Evolutionary conservation across 2,329 filamentous ascomycete genomes (phyloP), one percentile per base, ranked within the genome.

Genomic region (Parascedosporium putredinis): DNA sequence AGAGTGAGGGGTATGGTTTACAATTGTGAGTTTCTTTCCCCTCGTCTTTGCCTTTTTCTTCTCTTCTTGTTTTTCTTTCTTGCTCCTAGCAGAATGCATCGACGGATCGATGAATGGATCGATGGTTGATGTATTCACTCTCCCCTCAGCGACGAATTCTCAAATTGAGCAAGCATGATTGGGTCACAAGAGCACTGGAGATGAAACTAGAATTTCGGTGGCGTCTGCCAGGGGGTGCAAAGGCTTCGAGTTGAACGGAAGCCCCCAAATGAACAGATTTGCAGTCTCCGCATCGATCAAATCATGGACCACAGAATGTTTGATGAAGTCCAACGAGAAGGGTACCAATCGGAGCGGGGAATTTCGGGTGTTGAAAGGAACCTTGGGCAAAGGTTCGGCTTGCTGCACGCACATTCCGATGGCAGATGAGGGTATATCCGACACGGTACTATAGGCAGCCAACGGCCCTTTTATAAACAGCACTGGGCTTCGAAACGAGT

Each of bases 351-450:
- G 38, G 38, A 42, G n/a, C 8, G 3, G 23, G 38, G 38, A 22
- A 5, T 20, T 16, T 10, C 12, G 38, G 38, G 20, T 5, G 38
- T 42, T 10, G 12, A 20, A 42, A 20, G 38, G 16, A 20, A 22
- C 18, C 5, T 9, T 10, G 18, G 36, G 20, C n/a, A 40, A 9
- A 42, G 38, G 38, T 20, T 42, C 38, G 38, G 38, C 38, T 20
- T 42, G 20, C 38, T 42, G 38, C 38, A 42, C 38, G 20, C 38
- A 42, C 12, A 22, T 42, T 42, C 38, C 38, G 38, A 42, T 42
- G 38, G 38, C 16, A 42, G 8, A 20, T 16, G 18, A 9, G 38
- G 16, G 38, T 23, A 42, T 5, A 42, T 5, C 9, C 12, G 20
- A 14, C 7, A 18, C 16, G 38, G 18, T 24, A 42, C 20, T 42